Conservation (phyloP, 805 yeast species). For the Lachancea cidri region DNA sequence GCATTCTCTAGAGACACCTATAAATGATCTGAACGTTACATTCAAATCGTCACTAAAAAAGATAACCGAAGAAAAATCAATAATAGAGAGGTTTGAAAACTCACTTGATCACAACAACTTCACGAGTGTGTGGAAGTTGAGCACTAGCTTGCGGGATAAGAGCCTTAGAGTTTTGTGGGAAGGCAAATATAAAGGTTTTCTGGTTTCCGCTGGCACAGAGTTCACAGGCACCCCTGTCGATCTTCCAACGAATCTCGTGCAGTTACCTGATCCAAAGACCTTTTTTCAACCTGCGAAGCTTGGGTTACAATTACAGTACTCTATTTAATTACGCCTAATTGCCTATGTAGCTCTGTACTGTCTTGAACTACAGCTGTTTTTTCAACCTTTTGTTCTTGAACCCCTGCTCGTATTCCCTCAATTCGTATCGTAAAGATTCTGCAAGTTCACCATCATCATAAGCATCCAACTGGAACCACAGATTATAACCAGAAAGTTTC, state of each 20-base stretch:
- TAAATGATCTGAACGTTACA: slow-evolving; percentile 26
- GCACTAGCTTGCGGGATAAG: slow-evolving; percentile 62
- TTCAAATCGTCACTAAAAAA: slow-evolving; percentile 31
- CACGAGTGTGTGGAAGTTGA: slow-evolving; percentile 65
- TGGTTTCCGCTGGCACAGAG: slow-evolving; percentile 69
- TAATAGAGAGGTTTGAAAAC: slow-evolving; percentile 46
- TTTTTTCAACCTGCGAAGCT: slow-evolving; percentile 19
- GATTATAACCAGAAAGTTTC: slow-evolving; percentile 53
- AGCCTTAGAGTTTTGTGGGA: slow-evolving; percentile 75
- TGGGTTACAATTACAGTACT: slow-evolving; percentile 31
- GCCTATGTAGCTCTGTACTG: neutral
- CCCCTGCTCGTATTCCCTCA: slow-evolving; percentile 49
- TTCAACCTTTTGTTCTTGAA: slow-evolving; percentile 35
- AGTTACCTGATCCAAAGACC: slow-evolving; percentile 1
- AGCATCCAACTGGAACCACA: slow-evolving; percentile 85
- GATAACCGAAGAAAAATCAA: slow-evolving; percentile 34
- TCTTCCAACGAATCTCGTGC: slow-evolving; percentile 3
- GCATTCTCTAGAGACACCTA: slow-evolving; percentile 17
- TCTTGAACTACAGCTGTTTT: slow-evolving; percentile 10
- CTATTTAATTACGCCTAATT: slow-evolving; percentile 13
- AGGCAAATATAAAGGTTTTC: slow-evolving; percentile 74
- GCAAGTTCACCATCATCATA: slow-evolving; percentile 61
- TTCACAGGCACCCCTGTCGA: slow-evolving; percentile 23
- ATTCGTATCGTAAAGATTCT: slow-evolving; percentile 54
- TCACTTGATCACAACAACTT: slow-evolving; percentile 50